phyloP scores from a whole-genome alignment of 2,329 filamentous ascomycete species.

The Aspergillus calidoustus region DNA sequence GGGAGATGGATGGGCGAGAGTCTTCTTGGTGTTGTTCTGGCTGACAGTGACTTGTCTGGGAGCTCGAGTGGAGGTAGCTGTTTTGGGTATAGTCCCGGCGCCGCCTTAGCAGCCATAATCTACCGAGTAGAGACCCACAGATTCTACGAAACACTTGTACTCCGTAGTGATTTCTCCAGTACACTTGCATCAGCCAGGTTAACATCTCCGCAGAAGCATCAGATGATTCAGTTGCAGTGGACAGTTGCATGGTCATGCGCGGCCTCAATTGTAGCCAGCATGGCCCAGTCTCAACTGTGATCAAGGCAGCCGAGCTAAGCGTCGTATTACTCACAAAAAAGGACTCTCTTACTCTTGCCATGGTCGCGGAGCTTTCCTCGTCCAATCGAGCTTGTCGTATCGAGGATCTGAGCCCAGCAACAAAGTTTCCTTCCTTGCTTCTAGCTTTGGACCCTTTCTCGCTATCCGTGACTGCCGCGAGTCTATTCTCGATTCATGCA shows the following conservation, averaged over 20 bases:
- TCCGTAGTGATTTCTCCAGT: not conserved
- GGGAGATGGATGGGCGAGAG: not conserved
- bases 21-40: not conserved
- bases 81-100: constrained; percentile 4
- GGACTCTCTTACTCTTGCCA: not conserved
- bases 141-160: not conserved
- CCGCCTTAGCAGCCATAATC: constrained; percentile 1
- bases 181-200: not conserved
- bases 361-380: constrained; percentile 7
- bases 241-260: not conserved
- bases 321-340: constrained; percentile 13
- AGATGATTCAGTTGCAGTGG: not conserved
- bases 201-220: not conserved
- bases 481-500: not conserved
- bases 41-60: not conserved
- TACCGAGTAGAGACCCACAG: not conserved
- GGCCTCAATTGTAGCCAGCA: not conserved
- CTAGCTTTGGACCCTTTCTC: not conserved
- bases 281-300: not conserved
- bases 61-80: constrained; percentile 1
- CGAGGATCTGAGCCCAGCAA: not conserved
- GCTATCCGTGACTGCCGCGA: constrained; percentile 10
- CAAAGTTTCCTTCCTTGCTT: not conserved
- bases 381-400: constrained; percentile 5
- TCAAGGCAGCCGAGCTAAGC: constrained; percentile 2